A percentile compares a stretch with the other conserved stretches of the same genome.
Conservation (phyloP, 495 filamentous ascomycete species). For the Penicilliopsis zonata region DNA sequence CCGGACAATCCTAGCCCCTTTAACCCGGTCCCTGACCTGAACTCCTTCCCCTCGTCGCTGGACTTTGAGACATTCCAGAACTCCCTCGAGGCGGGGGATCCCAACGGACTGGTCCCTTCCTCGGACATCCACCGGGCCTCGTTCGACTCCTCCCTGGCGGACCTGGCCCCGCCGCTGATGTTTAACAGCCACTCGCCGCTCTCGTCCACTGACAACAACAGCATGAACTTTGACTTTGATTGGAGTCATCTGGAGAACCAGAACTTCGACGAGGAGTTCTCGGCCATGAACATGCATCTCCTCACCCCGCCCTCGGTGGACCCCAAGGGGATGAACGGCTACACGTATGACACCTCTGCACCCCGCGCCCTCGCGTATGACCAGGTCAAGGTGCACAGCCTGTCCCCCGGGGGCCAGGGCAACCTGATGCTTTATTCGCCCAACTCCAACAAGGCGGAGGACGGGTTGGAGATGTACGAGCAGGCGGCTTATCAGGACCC, state of each 20-base stretch:
- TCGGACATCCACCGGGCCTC: slow-evolving; percentile 15
- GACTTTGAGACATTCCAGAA: slow-evolving; percentile 37
- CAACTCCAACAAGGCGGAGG: slow-evolving; percentile 24
- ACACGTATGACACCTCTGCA: slow-evolving; percentile 13
- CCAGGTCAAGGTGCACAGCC: slow-evolving; percentile 26
- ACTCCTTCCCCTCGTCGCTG: slow-evolving; percentile 19
- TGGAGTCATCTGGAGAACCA: slow-evolving; percentile 24
- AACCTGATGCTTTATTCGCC: slow-evolving; percentile 55
- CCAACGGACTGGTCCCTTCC: slow-evolving; percentile 17
- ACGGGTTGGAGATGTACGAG: slow-evolving; percentile 27
- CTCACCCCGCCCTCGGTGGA: slow-evolving; percentile 16
- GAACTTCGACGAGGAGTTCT: slow-evolving; percentile 19
- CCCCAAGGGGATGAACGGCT: slow-evolving; percentile 14
- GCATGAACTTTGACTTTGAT: slow-evolving; percentile 22
- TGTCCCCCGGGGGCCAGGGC: slow-evolving; percentile 51
- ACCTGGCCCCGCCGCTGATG: slow-evolving; percentile 8
- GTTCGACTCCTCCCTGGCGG: slow-evolving; percentile 15
- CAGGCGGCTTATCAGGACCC: slow-evolving; percentile 23
- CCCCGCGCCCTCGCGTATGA: slow-evolving; percentile 5
- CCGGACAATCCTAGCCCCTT: slow-evolving; percentile 11
- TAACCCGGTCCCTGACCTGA: slow-evolving; percentile 4
- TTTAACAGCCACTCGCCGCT: slow-evolving; percentile 13
- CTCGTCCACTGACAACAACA: slow-evolving; percentile 15
- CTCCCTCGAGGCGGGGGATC: slow-evolving; percentile 41
- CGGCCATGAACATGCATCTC: slow-evolving; percentile 21